These are phyloP conservation scores for Pichia membranifaciens DNA, from an alignment of 805 yeast species.

Conservation along the genomic window DNA sequence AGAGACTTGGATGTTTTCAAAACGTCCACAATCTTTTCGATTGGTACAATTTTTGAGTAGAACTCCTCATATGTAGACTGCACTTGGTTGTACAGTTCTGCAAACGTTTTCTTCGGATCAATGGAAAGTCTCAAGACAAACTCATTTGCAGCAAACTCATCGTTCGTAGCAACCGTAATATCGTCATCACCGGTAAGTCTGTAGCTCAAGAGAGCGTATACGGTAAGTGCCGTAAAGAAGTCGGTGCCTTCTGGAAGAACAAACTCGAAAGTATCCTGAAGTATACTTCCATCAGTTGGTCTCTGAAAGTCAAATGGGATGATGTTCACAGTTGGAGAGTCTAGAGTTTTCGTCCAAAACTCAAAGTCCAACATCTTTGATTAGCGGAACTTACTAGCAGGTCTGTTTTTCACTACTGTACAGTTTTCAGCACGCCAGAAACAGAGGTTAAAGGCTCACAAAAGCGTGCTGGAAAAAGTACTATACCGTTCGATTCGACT, in stretches of 20 bases:
- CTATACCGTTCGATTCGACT: too few relatives aligned
- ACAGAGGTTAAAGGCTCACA: too few relatives aligned
- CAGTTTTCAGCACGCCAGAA: too few relatives aligned
- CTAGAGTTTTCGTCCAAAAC: constrained; percentile 63
- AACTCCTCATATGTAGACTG: constrained; percentile 34
- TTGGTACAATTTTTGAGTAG: constrained; percentile 36
- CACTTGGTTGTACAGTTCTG: constrained; percentile 44
- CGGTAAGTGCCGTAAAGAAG: constrained; percentile 55
- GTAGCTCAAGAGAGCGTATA: constrained; percentile 63
- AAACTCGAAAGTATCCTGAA: constrained; percentile 44
- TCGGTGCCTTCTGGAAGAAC: constrained; percentile 11
- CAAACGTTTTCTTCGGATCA: constrained; percentile 49
- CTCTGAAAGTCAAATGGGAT: constrained; percentile 83
- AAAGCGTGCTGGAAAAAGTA: too few relatives aligned
- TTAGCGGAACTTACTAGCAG: too few relatives aligned
- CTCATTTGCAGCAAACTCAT: constrained; percentile 39
- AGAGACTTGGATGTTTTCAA: constrained; percentile 45
- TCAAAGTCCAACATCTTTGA: constrained; percentile 21
- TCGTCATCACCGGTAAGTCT: constrained; percentile 94
- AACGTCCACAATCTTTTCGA: constrained; percentile 49
- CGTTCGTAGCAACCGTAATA: constrained; percentile 77
- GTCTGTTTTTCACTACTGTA: too few relatives aligned
- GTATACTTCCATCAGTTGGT: constrained; percentile 62
- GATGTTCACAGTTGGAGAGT: constrained; percentile 78
- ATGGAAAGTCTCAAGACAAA: constrained; percentile 58